A percentile compares a stretch with the other conserved stretches of the same genome.
Conservation (phyloP, 805 yeast species). For the Komagataella phaffii region DNA sequence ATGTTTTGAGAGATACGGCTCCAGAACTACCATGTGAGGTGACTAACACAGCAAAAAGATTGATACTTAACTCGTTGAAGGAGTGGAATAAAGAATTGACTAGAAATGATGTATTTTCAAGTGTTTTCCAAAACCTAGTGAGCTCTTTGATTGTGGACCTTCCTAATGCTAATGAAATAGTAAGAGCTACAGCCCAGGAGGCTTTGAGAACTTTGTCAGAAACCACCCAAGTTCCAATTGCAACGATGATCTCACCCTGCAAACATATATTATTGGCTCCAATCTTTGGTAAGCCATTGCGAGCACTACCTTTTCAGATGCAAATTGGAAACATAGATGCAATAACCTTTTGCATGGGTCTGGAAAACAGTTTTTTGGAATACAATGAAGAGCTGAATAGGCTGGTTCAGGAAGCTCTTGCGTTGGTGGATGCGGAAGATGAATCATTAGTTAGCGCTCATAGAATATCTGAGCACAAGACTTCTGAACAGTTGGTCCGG, state of each 20-base stretch:
- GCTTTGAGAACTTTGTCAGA: slow-evolving; percentile 58
- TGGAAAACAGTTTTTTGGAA: slow-evolving; percentile 69
- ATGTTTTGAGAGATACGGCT: slow-evolving; percentile 83
- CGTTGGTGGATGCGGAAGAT: slow-evolving; percentile 95
- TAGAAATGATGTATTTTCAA: slow-evolving; percentile 48
- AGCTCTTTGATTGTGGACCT: slow-evolving; percentile 89
- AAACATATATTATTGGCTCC: slow-evolving; percentile 78
- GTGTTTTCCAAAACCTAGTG: slow-evolving; percentile 67
- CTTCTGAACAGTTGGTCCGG: slow-evolving; percentile 78
- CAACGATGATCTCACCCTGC: slow-evolving; percentile 71
- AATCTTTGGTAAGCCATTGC: slow-evolving; percentile 88
- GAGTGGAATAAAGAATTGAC: slow-evolving; percentile 54
- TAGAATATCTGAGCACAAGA: slow-evolving; percentile 72
- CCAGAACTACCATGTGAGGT: slow-evolving; percentile 78
- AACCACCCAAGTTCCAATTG: slow-evolving; percentile 53
- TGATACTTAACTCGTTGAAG: slow-evolving; percentile 49
- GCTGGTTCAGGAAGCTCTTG: slow-evolving; percentile 77
- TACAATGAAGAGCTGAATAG: slow-evolving; percentile 85
- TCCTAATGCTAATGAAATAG: slow-evolving; percentile 76
- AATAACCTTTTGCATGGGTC: slow-evolving; percentile 75
- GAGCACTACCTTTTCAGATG: slow-evolving; percentile 97
- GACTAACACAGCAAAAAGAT: slow-evolving; percentile 51
- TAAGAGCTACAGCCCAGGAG: slow-evolving; percentile 69
- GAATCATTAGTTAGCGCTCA: slow-evolving; percentile 86
- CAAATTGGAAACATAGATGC: slow-evolving; percentile 98